These are phyloP conservation scores for Mycogone perniciosa DNA, from an alignment of 2,329 filamentous ascomycete species.

Conservation along the genomic window DNA sequence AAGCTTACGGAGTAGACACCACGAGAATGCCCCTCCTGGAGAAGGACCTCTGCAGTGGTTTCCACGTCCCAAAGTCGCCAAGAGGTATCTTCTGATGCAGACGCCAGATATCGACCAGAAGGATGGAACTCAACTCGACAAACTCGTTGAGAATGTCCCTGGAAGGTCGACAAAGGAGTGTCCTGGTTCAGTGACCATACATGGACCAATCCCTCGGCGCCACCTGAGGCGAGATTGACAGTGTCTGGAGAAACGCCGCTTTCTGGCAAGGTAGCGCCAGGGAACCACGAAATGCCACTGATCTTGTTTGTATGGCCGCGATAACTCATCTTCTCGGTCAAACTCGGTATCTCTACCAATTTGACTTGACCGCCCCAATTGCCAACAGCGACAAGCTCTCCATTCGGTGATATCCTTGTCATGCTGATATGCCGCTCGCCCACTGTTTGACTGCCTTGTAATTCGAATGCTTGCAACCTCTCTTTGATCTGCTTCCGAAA, in stretches of 20 bases:
- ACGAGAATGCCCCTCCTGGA: constrained; percentile 91
- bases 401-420: constrained; percentile 81
- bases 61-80: constrained; percentile 96
- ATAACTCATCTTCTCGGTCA: constrained; percentile 69
- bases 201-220: constrained; percentile 79
- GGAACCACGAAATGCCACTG: constrained; percentile 85
- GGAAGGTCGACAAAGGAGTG: constrained; percentile 73
- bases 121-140: constrained; percentile 94
- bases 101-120: constrained; percentile 81
- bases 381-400: constrained; percentile 76
- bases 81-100: constrained; percentile 90
- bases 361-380: constrained; percentile 92
- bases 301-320: constrained; percentile 85
- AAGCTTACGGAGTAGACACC: constrained; percentile 89
- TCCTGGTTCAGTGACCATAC: constrained; percentile 87
- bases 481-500: constrained; percentile 88
- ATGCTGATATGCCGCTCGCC: constrained; percentile 89
- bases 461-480: constrained; percentile 71
- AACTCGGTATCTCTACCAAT: constrained; percentile 72
- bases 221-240: constrained; percentile 84
- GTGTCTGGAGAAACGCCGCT: constrained; percentile 64
- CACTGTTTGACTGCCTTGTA: constrained; percentile 89
- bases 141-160: constrained; percentile 79
- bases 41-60: constrained; percentile 72
- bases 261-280: constrained; percentile 67